These are phyloP conservation scores for Albophoma yamanashiensis DNA, from an alignment of 2,329 filamentous ascomycete species.

Conservation along the genomic window DNA sequence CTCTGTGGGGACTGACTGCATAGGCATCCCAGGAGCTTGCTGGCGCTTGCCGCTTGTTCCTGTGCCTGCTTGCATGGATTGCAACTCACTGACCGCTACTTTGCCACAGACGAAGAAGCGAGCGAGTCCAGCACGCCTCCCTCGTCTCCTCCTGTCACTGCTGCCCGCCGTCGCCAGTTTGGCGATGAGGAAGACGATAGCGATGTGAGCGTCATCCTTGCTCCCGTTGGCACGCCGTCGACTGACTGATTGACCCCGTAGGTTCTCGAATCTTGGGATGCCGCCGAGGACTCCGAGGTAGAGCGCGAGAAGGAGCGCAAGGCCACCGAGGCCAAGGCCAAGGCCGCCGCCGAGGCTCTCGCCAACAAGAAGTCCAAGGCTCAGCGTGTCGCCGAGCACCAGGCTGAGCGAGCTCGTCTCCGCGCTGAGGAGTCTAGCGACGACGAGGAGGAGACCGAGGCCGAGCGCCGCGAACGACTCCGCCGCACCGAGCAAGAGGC, in stretches of 20 bases:
- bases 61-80: slow-evolving; percentile 1
- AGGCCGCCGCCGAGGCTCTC: slow-evolving; percentile 78
- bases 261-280: slow-evolving; percentile 96
- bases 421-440: slow-evolving; percentile 46
- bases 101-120: slow-evolving; percentile 26
- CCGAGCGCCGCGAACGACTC: slow-evolving; percentile 62
- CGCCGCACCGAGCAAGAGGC: slow-evolving; percentile 74
- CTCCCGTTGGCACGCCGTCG: not conserved
- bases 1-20: slow-evolving; percentile 1
- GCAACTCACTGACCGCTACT: slow-evolving; percentile 11
- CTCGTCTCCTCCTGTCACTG: slow-evolving; percentile 26
- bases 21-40: not conserved
- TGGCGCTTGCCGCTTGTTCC: not conserved
- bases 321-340: slow-evolving; percentile 74
- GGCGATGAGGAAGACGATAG: slow-evolving; percentile 83
- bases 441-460: slow-evolving; percentile 58
- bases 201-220: slow-evolving; percentile 50
- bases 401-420: slow-evolving; percentile 46
- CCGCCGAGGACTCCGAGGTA: slow-evolving; percentile 89
- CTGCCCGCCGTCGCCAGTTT: slow-evolving; percentile 50
- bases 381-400: slow-evolving; percentile 74
- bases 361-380: slow-evolving; percentile 85
- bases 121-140: slow-evolving; percentile 23
- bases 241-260: slow-evolving; percentile 21
- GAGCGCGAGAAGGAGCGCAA: slow-evolving; percentile 93